Evolutionary conservation across 1,284 basidiomycete genomes (phyloP), one percentile per base, ranked within the genome.

Genomic region (Malassezia cuniculi): DNA sequence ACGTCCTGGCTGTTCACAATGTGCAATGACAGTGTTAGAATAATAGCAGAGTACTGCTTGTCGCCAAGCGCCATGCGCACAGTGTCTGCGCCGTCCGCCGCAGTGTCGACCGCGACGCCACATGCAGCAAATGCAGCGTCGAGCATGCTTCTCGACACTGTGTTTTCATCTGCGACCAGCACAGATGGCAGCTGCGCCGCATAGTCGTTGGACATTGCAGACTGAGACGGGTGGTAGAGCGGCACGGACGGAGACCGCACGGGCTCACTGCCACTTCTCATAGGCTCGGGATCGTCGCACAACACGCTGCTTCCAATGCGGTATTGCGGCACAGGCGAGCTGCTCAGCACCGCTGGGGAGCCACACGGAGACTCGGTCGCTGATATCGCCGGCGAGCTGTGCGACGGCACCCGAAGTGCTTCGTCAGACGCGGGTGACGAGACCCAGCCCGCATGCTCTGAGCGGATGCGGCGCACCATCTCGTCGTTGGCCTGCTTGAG

Each of bases 401-500:
- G n/a, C n/a, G n/a, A n/a, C n/a, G n/a, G n/a, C n/a, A n/a, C n/a
- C n/a, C n/a, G n/a, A n/a, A n/a, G n/a, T n/a, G n/a, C n/a, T n/a
- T n/a, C n/a, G n/a, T n/a, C n/a, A n/a, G n/a, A 14, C 16, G 20
- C 27, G n/a, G 37, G 31, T 14, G 40, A 36, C 18, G 41, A 39
- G 1, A 11, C 18, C n/a, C 27, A 10, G 8, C 27, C 27, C 27
- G 27, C 27, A 14, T 8, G 10, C 24, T 45, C 42, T 21, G 31
- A 29, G 8, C 70, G 66, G 66, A 97, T 75, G 70, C 93, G 90
- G 42, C 85, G 79, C 58, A 99, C 93, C 52, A 97, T 81, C 66
- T 97, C 89, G 69, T 99, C 93, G 67, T 99, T 99, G 16, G 86
- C 87, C 69, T 95, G 87, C 71, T 97, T 97, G 65, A 97, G 73